Evolutionary conservation across 257 asterid genomes (phyloP), one percentile per base, ranked within the genome.

Genomic region (Nicotiana paniculata): DNA sequence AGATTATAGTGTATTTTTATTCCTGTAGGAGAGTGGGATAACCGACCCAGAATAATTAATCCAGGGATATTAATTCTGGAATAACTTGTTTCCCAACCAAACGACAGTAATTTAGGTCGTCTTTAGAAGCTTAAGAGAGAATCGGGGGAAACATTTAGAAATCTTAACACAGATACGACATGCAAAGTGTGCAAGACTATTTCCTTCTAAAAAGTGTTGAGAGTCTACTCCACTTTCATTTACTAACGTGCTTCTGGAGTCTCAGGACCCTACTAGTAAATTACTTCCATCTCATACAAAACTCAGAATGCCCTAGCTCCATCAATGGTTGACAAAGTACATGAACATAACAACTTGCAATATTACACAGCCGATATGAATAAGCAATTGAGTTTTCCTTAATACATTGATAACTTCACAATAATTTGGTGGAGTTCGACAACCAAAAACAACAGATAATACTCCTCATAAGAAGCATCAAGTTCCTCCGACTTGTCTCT

Each of bases 401-500:
- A 72, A 72, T 72, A 72, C 18, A 24, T 72, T 72, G 37, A 72
- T 24, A 72, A 46, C 24, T 72, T 4, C 6, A 6, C 39, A 48
- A 72, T n/a, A 72, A 46, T 12, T 72, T 35, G 15, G 37, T 12
- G 48, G 78, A 72, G 59, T 3, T 11, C 0, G 59, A 43, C 59
- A 43, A 72, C 24, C 79, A 72, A 17, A 72, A 72, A 46, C 79
- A 30, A 24, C 39, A 13, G 35, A 72, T 46, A 5, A 21, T 3
- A 69, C 58, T 12, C 16, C 21, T 37, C 15, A 37, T 1, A 39
- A n/a, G 18, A 28, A 62, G 63, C 0, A 11, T 88, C 81, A 88
- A 69, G 85, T 88, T 18, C 90, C 92, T 58, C 92, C 90, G 3
- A 89, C 92, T 81, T 89, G 92, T 82, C 92, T 82, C 82, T 87